Conservation (phyloP, 495 filamentous ascomycete species). For the Trichoderma virens region DNA sequence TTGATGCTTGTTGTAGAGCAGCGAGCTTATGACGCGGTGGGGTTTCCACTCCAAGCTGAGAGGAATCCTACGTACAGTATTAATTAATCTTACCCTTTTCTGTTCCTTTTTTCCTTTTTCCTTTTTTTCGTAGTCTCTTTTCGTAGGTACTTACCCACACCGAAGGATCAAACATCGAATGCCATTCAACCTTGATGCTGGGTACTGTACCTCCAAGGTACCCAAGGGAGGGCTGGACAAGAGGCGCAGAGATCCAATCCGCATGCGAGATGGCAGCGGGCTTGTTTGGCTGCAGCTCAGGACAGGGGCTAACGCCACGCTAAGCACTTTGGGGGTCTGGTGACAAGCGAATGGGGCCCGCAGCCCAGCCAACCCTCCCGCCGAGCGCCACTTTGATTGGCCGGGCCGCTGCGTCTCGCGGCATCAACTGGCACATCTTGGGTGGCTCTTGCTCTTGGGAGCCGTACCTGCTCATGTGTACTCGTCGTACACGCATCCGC, state of each 20-base stretch:
- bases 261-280: not conserved
- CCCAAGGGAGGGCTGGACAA: not conserved
- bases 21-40: no score
- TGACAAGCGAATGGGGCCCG: slow-evolving; percentile 4
- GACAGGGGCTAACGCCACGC: not conserved
- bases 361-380: slow-evolving; percentile 1
- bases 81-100: no score
- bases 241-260: not conserved
- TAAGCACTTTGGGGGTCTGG: not conserved
- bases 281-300: not conserved
- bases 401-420: not conserved
- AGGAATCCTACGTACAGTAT: no score
- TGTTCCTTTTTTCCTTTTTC: no score
- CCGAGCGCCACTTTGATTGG: not conserved
- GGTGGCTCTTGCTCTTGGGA: no score
- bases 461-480: not conserved
- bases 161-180: no score
- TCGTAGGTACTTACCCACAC: no score
- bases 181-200: no score
- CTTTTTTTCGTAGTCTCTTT: not conserved
- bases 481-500: not conserved
- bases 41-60: no score
- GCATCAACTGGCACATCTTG: not conserved
- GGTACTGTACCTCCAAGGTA: not conserved
- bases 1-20: no score